These are phyloP conservation scores for Candida qinlingensis DNA, from an alignment of 805 yeast species.

Conservation along the genomic window DNA sequence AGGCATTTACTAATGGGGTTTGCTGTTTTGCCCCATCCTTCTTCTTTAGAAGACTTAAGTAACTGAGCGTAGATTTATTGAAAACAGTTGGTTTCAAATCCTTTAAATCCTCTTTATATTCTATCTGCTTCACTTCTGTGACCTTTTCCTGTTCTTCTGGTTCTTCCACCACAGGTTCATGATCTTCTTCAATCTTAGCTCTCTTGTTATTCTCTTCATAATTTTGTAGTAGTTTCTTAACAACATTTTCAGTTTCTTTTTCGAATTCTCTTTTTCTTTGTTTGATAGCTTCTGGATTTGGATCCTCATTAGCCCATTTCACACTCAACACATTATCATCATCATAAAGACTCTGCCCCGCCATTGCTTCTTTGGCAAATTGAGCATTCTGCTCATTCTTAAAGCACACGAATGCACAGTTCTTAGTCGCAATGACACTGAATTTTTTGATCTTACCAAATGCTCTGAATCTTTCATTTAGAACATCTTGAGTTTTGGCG, in stretches of 20 bases:
- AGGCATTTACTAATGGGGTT: conserved; percentile 2
- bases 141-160: conserved; percentile 22
- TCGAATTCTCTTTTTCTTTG: conserved; percentile 35
- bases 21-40: neutral
- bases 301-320: conserved; percentile 89
- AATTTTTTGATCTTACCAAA: conserved; percentile 74
- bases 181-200: conserved; percentile 1
- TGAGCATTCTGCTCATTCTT: conserved; percentile 72
- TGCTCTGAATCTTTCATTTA: conserved; percentile 52
- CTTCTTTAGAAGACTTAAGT: conserved; percentile 1
- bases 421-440: conserved; percentile 52
- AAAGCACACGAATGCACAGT: conserved; percentile 76
- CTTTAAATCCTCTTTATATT: neutral
- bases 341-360: conserved; percentile 66
- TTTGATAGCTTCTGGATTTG: conserved; percentile 58
- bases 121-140: neutral
- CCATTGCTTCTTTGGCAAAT: conserved; percentile 94
- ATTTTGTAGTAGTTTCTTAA: conserved; percentile 35
- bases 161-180: conserved; percentile 19
- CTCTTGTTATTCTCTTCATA: conserved; percentile 24
- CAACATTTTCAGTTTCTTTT: conserved; percentile 32
- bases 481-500: conserved; percentile 32
- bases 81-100: neutral
- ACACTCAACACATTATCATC: conserved; percentile 58
- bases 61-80: conserved; percentile 1